phyloP scores from a whole-genome alignment of 441 rosid species.

The Bruguiera hainesii region DNA sequence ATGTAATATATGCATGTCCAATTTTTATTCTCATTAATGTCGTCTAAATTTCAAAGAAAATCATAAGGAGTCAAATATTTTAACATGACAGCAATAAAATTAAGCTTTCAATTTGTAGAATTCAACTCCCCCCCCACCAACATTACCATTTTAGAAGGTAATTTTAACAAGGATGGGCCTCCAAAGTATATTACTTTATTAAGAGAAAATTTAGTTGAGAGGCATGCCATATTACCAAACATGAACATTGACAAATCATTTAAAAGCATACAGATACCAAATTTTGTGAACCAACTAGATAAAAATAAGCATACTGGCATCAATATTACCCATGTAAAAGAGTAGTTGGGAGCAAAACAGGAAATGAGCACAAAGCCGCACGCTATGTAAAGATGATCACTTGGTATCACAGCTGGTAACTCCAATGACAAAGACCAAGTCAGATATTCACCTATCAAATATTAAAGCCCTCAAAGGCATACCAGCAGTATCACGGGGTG shows the following conservation, averaged over 20 bases:
- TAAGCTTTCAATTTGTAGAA: no score
- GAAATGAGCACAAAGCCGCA: neutral
- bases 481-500: slow-evolving; percentile 62
- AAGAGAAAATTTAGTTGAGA: no score
- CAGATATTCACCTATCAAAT: slow-evolving; percentile 78
- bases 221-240: neutral
- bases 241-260: neutral
- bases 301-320: neutral
- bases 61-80: no score
- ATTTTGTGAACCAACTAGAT: neutral
- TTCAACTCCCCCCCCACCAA: no score
- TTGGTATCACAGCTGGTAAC: neutral
- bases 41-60: no score
- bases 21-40: no score
- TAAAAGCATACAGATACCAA: neutral
- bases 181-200: no score
- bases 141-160: no score
- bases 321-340: neutral
- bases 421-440: slow-evolving; percentile 3
- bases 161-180: no score
- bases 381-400: neutral
- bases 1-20: neutral
- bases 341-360: neutral
- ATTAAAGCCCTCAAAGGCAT: slow-evolving; percentile 76
- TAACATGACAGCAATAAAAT: no score